phyloP scores from a whole-genome alignment of 2,329 filamentous ascomycete genomes.

The Monosporascus sp. region DNA sequence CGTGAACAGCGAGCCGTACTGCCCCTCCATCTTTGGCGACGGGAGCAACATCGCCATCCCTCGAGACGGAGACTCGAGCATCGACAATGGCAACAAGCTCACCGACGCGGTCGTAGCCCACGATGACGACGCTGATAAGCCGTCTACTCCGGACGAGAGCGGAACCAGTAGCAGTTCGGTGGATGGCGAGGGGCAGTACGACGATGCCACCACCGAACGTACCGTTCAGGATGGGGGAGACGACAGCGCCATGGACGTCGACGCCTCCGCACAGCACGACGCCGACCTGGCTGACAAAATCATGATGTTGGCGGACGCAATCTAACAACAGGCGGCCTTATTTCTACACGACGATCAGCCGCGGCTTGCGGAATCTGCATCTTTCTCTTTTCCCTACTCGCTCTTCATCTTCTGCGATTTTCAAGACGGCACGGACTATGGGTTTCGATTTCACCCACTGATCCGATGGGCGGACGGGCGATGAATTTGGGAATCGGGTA shows the following conservation, averaged over 20 bases:
- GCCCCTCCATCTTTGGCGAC: conserved; percentile 1
- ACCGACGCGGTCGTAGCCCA: background rate
- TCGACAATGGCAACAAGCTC: background rate
- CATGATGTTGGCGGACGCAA: background rate
- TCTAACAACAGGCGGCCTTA: background rate
- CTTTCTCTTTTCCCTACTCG: too few relatives aligned
- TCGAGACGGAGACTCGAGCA: background rate
- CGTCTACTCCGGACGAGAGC: background rate
- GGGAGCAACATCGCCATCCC: background rate
- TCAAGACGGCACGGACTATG: too few relatives aligned
- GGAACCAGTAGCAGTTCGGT: background rate
- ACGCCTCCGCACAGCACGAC: background rate
- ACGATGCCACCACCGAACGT: background rate
- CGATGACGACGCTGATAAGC: background rate
- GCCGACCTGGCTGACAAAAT: background rate
- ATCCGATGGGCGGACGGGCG: too few relatives aligned
- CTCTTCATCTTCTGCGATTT: too few relatives aligned
- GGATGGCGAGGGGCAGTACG: background rate
- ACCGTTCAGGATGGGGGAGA: background rate
- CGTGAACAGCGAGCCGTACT: conserved; percentile 3
- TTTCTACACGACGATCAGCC: background rate
- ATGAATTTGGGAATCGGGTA: too few relatives aligned
- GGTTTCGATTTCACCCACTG: too few relatives aligned
- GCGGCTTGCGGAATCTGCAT: too few relatives aligned
- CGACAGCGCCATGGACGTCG: background rate